A percentile compares a stretch with the other conserved stretches of the same genome.
These are phyloP conservation scores for Kodamaea laetipori DNA, from an alignment of 805 yeast genomes.

Conservation along the genomic window DNA sequence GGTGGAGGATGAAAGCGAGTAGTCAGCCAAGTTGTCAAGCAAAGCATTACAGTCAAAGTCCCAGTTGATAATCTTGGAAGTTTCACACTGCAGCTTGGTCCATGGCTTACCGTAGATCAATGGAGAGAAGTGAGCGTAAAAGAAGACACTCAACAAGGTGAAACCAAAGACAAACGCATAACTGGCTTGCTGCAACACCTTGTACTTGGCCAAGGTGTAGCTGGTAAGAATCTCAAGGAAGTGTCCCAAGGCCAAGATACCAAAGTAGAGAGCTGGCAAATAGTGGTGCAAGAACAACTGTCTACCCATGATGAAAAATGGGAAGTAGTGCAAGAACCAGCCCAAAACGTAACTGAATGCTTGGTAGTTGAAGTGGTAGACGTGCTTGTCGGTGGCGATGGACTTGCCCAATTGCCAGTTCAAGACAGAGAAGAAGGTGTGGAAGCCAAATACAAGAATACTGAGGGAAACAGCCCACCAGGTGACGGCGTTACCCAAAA, in stretches of 20 bases:
- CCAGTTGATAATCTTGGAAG: conserved; percentile 72
- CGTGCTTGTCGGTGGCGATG: conserved; percentile 51
- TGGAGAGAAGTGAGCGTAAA: conserved; percentile 67
- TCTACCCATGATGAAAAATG: conserved; percentile 86
- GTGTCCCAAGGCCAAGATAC: conserved; percentile 75
- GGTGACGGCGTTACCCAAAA: conserved; percentile 74
- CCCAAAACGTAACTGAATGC: conserved; percentile 64
- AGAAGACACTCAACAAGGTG: conserved; percentile 50
- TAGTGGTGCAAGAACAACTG: conserved; percentile 94
- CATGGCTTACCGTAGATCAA: conserved; percentile 77
- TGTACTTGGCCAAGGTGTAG: conserved; percentile 40
- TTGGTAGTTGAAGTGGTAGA: conserved; percentile 66
- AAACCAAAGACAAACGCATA: conserved; percentile 50
- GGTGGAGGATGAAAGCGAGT: conserved; percentile 17
- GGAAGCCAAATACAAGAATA: conserved; percentile 52
- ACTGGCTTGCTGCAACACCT: conserved; percentile 46
- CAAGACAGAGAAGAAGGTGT: conserved; percentile 48
- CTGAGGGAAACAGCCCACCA: conserved; percentile 73
- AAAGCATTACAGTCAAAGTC: conserved; percentile 81
- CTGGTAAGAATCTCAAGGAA: conserved; percentile 52
- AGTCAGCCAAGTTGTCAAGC: conserved; percentile 33
- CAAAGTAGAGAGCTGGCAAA: conserved; percentile 89
- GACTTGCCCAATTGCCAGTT: conserved; percentile 62
- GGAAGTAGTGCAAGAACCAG: conserved; percentile 70
- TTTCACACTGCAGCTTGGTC: conserved; percentile 69